Conservation (phyloP, 1,139 yeast genomes). For the Yamadazyma sp. region DNA sequence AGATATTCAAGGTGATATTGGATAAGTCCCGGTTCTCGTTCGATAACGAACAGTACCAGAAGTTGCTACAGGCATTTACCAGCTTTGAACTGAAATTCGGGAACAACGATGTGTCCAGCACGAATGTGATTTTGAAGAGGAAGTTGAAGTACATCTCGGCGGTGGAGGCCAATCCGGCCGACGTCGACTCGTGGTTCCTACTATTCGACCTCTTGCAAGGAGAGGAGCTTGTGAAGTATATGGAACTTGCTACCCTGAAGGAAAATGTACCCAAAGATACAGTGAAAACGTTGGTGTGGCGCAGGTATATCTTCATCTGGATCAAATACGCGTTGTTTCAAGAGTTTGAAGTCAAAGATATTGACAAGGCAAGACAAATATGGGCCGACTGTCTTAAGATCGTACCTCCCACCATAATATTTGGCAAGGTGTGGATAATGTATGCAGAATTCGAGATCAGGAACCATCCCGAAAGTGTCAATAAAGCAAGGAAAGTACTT, state of each 20-base stretch:
- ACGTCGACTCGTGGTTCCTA: constrained; percentile 84
- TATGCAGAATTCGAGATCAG: constrained; percentile 77
- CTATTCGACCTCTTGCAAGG: constrained; percentile 49
- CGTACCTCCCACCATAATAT: constrained; percentile 66
- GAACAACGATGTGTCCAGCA: constrained; percentile 50
- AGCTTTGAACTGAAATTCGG: constrained; percentile 71
- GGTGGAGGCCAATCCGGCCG: constrained; percentile 48
- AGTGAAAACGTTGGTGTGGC: constrained; percentile 56
- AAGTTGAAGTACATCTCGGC: constrained; percentile 52
- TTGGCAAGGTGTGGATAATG: constrained; percentile 73
- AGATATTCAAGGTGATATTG: constrained; percentile 57
- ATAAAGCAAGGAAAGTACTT: constrained; percentile 63
- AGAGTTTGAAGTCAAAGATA: constrained; percentile 50
- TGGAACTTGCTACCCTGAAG: constrained; percentile 42
- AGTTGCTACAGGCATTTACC: constrained; percentile 49
- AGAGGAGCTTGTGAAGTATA: constrained; percentile 31
- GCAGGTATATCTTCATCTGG: constrained; percentile 70
- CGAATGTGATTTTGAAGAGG: constrained; percentile 54
- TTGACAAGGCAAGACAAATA: constrained; percentile 46
- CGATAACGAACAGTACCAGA: constrained; percentile 37
- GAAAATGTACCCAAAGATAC: constrained; percentile 29
- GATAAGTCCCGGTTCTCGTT: constrained; percentile 29
- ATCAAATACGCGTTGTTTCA: constrained; percentile 63
- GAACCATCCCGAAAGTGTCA: constrained; percentile 38
- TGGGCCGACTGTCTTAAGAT: constrained; percentile 51